Conservation (phyloP, 805 yeast genomes). For the Yamadazyma kitorensis region DNA sequence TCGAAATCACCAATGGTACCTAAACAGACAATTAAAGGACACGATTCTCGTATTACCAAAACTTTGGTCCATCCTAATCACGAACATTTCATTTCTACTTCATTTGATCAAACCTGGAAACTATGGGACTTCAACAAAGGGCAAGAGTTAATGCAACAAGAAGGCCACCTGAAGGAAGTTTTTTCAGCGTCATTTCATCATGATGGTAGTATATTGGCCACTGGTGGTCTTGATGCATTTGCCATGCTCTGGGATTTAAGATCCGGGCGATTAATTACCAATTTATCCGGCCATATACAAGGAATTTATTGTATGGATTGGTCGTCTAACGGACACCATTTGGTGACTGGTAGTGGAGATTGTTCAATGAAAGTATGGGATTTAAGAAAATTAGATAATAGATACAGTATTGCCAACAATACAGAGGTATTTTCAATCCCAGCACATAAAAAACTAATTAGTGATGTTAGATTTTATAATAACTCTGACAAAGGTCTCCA, state of each 20-base stretch:
- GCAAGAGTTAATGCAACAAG: slow-evolving; percentile 62
- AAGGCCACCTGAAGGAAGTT: slow-evolving; percentile 81
- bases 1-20: slow-evolving; percentile 16
- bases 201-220: slow-evolving; percentile 74
- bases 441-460: slow-evolving; percentile 72
- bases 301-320: slow-evolving; percentile 73
- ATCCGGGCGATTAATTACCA: slow-evolving; percentile 61
- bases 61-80: slow-evolving; percentile 67
- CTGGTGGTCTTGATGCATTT: slow-evolving; percentile 76
- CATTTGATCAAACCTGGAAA: slow-evolving; percentile 85
- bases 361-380: slow-evolving; percentile 85
- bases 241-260: slow-evolving; percentile 85
- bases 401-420: slow-evolving; percentile 22
- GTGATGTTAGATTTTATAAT: slow-evolving; percentile 56
- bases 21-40: slow-evolving; percentile 23
- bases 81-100: slow-evolving; percentile 59
- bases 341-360: slow-evolving; percentile 86
- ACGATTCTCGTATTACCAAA: slow-evolving; percentile 54
- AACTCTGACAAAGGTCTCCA: slow-evolving; percentile 15
- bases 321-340: slow-evolving; percentile 69
- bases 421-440: slow-evolving; percentile 48
- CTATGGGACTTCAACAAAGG: slow-evolving; percentile 64
- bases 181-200: slow-evolving; percentile 60
- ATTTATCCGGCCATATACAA: slow-evolving; percentile 64
- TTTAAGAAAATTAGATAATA: slow-evolving; percentile 43